These are phyloP conservation scores for Mangifera indica DNA, from an alignment of 345 rosid genomes.

Conservation along the genomic window DNA sequence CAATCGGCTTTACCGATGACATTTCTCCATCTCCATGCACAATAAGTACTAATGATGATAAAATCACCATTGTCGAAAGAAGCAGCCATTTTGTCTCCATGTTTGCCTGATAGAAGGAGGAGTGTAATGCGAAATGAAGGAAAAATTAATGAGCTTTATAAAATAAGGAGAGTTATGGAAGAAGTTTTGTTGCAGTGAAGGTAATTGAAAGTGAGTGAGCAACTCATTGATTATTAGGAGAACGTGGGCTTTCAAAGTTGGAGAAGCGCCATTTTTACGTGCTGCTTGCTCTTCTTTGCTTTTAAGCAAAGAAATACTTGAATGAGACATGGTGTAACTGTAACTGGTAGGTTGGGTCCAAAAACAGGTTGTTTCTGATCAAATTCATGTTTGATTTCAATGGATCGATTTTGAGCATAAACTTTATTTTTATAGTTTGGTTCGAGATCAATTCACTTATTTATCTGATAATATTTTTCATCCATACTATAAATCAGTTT, in stretches of 20 bases:
- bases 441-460: too few relatives aligned
- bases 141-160: slow-evolving; percentile 4
- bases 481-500: too few relatives aligned
- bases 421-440: too few relatives aligned
- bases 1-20: slow-evolving; percentile 47
- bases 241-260: slow-evolving; percentile 39
- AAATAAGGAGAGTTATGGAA: slow-evolving; percentile 9
- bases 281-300: slow-evolving; percentile 42
- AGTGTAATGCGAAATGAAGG: background rate
- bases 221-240: slow-evolving; percentile 44
- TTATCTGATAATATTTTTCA: too few relatives aligned
- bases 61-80: slow-evolving; percentile 16
- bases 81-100: slow-evolving; percentile 41
- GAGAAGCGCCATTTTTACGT: slow-evolving; percentile 45
- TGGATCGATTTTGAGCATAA: too few relatives aligned
- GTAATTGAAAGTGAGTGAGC: slow-evolving; percentile 38
- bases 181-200: slow-evolving; percentile 32
- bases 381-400: too few relatives aligned
- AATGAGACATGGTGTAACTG: background rate
- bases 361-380: too few relatives aligned
- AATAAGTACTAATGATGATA: slow-evolving; percentile 17
- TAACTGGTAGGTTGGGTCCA: too few relatives aligned
- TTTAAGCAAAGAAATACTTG: slow-evolving; percentile 44
- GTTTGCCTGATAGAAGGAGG: background rate
- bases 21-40: slow-evolving; percentile 29